These are phyloP conservation scores for Penicillium glabrum DNA, from an alignment of 2,329 filamentous ascomycete genomes.

Conservation along the genomic window DNA sequence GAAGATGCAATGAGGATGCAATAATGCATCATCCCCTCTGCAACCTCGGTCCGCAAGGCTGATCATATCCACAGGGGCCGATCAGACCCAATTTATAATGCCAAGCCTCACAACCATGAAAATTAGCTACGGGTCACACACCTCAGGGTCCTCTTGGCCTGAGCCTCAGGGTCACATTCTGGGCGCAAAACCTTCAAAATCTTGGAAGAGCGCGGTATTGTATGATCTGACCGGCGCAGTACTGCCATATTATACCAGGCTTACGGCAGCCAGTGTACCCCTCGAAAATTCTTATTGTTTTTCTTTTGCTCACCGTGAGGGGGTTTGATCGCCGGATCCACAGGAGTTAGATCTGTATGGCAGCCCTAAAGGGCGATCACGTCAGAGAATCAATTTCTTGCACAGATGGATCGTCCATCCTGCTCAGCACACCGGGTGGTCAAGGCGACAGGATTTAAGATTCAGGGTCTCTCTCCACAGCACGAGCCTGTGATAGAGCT, in stretches of 20 bases:
- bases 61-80: not conserved
- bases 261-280: not conserved
- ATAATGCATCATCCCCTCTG: not conserved
- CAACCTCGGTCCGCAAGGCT: not conserved
- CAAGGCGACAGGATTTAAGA: not conserved
- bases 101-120: not conserved
- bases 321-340: not conserved
- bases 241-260: too few species aligned
- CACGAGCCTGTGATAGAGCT: not conserved
- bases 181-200: too few species aligned
- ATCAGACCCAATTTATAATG: not conserved
- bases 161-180: not conserved
- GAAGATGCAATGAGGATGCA: not conserved
- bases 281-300: not conserved
- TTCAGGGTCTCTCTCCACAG: not conserved
- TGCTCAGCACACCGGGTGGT: not conserved
- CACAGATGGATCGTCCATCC: not conserved
- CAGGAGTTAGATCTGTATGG: not conserved
- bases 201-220: too few species aligned
- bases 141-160: not conserved
- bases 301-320: not conserved
- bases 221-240: too few species aligned
- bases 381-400: not conserved
- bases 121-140: not conserved
- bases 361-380: not conserved